Conservation (phyloP, 2,329 filamentous ascomycete genomes). For the Microdochium bolleyi region DNA sequence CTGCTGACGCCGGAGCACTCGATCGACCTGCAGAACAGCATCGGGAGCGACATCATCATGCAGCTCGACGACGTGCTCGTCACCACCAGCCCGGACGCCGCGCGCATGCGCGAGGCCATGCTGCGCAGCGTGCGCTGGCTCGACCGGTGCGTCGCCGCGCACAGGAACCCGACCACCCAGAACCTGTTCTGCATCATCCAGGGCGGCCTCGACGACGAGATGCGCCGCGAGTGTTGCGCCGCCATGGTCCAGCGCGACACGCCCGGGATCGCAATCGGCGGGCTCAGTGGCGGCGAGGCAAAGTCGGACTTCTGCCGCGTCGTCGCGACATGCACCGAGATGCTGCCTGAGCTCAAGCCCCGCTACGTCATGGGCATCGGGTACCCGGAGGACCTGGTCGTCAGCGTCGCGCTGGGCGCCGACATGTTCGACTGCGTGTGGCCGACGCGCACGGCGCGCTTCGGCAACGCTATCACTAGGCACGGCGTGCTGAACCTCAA, state of each 20-base stretch:
- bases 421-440: constrained; percentile 99
- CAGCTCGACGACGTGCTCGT: constrained; percentile 97
- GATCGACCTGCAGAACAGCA: constrained; percentile 90
- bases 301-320: constrained; percentile 90
- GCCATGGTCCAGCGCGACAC: constrained; percentile 89
- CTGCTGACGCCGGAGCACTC: constrained; percentile 96
- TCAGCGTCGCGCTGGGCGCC: constrained; percentile 86
- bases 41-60: constrained; percentile 99
- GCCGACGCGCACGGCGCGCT: constrained; percentile 92
- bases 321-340: constrained; percentile 73
- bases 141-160: constrained; percentile 86
- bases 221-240: constrained; percentile 73
- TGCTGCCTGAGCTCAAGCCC: constrained; percentile 87
- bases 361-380: constrained; percentile 99
- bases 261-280: constrained; percentile 93
- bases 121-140: constrained; percentile 90
- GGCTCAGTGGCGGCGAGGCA: constrained; percentile 87
- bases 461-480: constrained; percentile 86
- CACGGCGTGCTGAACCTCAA: constrained; percentile 78
- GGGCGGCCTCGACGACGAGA: constrained; percentile 80
- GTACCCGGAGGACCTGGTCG: constrained; percentile 91
- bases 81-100: constrained; percentile 84
- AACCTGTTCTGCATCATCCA: constrained; percentile 99
- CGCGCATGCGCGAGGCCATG: constrained; percentile 91
- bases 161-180: constrained; percentile 73